Evolutionary conservation across 108 stramenopile species (phyloP).

Genomic region (Nitzschia palea): DNA sequence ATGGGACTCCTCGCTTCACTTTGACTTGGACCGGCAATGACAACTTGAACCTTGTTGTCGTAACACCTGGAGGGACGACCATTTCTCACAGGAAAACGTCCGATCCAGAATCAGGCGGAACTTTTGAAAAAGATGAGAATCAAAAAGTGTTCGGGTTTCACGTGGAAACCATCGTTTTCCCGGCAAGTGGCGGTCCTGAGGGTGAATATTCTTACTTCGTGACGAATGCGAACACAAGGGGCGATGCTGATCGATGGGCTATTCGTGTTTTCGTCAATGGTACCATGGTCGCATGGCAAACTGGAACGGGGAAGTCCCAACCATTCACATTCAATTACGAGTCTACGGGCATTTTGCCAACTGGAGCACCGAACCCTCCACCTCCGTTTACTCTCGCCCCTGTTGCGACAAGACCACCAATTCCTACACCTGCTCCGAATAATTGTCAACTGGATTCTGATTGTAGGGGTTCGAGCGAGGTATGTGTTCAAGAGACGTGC

Average conservation of each 20-base stretch:
- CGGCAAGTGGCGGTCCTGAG: neutral
- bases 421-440: neutral
- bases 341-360: neutral
- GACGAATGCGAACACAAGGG: neutral
- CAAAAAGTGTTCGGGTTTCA: constrained; percentile 28
- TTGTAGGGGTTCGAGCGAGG: neutral
- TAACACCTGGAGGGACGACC: constrained; percentile 24
- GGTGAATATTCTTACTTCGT: constrained; percentile 30
- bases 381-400: constrained; percentile 3
- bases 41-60: constrained; percentile 19
- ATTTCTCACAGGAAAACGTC: constrained; percentile 16
- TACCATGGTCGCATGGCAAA: constrained; percentile 11
- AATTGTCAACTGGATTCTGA: constrained; percentile 15
- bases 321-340: constrained; percentile 4
- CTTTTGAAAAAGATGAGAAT: constrained; percentile 19
- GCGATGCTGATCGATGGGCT: constrained; percentile 16
- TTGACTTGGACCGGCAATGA: constrained; percentile 36
- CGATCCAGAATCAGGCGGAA: constrained; percentile 30
- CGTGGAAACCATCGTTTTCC: constrained; percentile 28
- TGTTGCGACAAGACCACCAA: constrained; percentile 2
- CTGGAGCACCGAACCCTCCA: neutral
- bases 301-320: constrained; percentile 17
- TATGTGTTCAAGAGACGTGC: constrained; percentile 25
- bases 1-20: constrained; percentile 35
- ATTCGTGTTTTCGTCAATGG: constrained; percentile 13